phyloP scores from a whole-genome alignment of 768 basidiomycete genomes.

The Pleurotus giganteus region DNA sequence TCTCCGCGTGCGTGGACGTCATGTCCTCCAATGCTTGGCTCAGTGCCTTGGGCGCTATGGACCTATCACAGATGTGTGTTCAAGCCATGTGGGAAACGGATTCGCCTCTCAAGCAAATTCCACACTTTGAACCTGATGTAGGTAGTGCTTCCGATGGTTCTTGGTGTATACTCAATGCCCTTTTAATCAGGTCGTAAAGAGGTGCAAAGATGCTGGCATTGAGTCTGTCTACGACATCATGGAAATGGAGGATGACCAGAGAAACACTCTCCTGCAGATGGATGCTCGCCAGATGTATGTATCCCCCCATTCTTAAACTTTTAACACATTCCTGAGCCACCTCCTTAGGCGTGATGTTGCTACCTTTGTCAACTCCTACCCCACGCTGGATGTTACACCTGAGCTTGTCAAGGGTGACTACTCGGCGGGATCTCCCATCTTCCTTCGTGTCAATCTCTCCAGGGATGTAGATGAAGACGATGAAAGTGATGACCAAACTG shows the following conservation, averaged over 20 bases:
- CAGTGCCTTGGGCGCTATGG: slow-evolving; percentile 95
- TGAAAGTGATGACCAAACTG: slow-evolving; percentile 69
- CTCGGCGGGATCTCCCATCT: slow-evolving; percentile 82
- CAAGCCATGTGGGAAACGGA: slow-evolving; percentile 98
- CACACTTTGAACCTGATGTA: slow-evolving; percentile 92
- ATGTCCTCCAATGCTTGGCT: slow-evolving; percentile 98
- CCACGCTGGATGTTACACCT: slow-evolving; percentile 88
- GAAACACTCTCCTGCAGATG: slow-evolving; percentile 83
- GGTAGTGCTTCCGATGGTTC: slow-evolving; percentile 18
- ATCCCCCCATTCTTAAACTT: not conserved
- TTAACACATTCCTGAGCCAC: slow-evolving; percentile 16
- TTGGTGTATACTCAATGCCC: not conserved
- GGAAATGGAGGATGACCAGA: slow-evolving; percentile 95
- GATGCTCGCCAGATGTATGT: slow-evolving; percentile 81
- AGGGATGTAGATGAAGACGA: slow-evolving; percentile 83
- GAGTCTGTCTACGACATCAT: slow-evolving; percentile 96
- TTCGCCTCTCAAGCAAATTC: slow-evolving; percentile 92
- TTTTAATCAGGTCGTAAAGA: slow-evolving; percentile 61
- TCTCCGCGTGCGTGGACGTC: slow-evolving; percentile 95
- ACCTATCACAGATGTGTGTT: slow-evolving; percentile 97
- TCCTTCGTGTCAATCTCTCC: slow-evolving; percentile 73
- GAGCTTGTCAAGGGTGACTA: slow-evolving; percentile 87
- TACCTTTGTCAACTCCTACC: slow-evolving; percentile 94
- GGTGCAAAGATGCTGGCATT: slow-evolving; percentile 79
- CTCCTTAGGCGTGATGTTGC: slow-evolving; percentile 84